Evolutionary conservation across 768 basidiomycete species (phyloP), one percentile per base, ranked within the genome.

Genomic region (Saitozyma sp.): DNA sequence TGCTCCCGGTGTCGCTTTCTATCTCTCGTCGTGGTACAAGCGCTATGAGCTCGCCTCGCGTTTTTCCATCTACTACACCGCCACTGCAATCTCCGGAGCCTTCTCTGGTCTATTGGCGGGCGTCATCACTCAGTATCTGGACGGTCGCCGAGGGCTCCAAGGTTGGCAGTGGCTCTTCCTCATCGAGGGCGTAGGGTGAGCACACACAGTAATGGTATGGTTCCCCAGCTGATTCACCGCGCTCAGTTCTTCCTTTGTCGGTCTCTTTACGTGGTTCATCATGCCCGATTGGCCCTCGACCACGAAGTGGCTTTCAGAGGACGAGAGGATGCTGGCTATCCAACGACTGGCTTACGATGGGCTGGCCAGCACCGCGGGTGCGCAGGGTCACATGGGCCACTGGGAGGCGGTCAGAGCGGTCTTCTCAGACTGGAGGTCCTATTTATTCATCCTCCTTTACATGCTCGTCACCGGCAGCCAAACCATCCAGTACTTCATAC

Each of bases 61-160:
- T 50, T 73, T 78, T 52, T 65, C 75, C 37, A 58, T 79, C 56
- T 80, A 78, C 66, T 80, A 80, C 64, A 68, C 75, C 40, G 79
- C 78, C 17, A 73, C 78, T 38, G 68, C 78, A 20, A 67, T 78
- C 2, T 73, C 76, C 8, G 80, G 80, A n/a, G 79, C 79, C 6
- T 78, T 80, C 71, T 76, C 76, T 16, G 80, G 80, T 63, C 63
- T 80, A 3, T 66, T 80, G 14, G 80, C 79, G 11, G 80, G 79
- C 55, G 66, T 75, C 45, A 78, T 80, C 65, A 79, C 77, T 29
- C 48, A 72, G 68, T 60, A 76, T 63, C 17, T 80, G 54, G 64
- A 80, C 54, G 75, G 73, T 16, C 63, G 67, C 8, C 66, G 69
- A 1, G 70, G 73, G 9, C 16, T 66, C 69, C n/a, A n/a, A n/a